Base-by-base conservation (phyloP, 2,329 filamentous ascomycete species). In the Talaromyces sp. region DNA sequence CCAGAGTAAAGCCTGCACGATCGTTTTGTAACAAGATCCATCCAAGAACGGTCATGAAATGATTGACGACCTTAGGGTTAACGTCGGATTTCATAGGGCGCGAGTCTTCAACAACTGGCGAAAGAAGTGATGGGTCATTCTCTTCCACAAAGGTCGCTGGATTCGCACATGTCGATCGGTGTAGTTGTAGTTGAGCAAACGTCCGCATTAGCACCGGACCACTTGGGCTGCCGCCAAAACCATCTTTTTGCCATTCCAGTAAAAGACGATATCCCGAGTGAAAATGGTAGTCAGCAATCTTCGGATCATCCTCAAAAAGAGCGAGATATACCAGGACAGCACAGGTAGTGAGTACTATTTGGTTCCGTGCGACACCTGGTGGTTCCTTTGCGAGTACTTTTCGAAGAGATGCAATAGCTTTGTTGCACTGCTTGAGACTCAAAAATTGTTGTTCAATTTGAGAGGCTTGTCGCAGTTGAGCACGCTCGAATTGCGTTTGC, bases 401-500 rank as follows among this genome's bases (percentile, higher is more conserved):
- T 16, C 47, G 47, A 50, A 50, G 47, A 50, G 22, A 27, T 27
- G 22, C 7, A 50, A 50, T 50, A 24, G 47, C 47, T 50, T 50
- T 50, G 47, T 50, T 50, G 7, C 24, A 50, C 47, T 50, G 47
- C 47, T 31, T 50, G 47, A 31, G 22, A 50, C 47, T 50, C 19
- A 27, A 9, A 3, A 50, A 24, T 27, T 50, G 13, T 27, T 50
- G 47, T 50, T 50, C 47, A 27, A 22, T 27, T 31, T 50, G 13
- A 14, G 47, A 16, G 47, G 47, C 22, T 10, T 50, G 47, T 27
- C 13, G 47, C 27, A 50, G 14, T 27, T 50, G 22, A 14, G 10
- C 57, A 39, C 50, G 68, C 57, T 66, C 63, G 33, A 71, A 72
- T 33, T 69, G 67, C 45, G 68, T 67, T 61, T 74, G 70, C 39